These are phyloP conservation scores for Candida yuanshanica DNA, from an alignment of 805 yeast genomes.

Conservation along the genomic window DNA sequence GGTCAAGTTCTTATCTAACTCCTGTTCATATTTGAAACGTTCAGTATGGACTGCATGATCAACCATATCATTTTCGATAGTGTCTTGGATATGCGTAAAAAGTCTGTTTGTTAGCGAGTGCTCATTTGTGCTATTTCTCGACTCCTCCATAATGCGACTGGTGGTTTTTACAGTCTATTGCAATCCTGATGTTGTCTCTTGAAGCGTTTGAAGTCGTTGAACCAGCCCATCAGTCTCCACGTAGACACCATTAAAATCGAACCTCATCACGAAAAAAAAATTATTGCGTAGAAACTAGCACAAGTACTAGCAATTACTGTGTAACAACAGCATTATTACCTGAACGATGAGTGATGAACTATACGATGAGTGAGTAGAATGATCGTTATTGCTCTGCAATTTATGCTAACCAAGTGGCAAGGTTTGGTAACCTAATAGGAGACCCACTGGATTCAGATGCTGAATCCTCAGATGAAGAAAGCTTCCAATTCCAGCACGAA, in stretches of 20 bases:
- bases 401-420: slow-evolving; percentile 1
- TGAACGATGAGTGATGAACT: slow-evolving; percentile 42
- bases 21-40: slow-evolving; percentile 70
- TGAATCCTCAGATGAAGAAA: slow-evolving; percentile 25
- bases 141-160: too few relatives aligned
- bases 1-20: slow-evolving; percentile 60
- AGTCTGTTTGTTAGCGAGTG: slow-evolving; percentile 11
- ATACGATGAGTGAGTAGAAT: slow-evolving; percentile 60
- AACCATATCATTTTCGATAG: slow-evolving; percentile 22
- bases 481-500: slow-evolving; percentile 12
- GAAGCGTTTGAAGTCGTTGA: too few relatives aligned
- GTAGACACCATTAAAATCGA: too few relatives aligned
- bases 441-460: slow-evolving; percentile 44
- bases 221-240: too few relatives aligned
- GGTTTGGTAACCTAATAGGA: slow-evolving; percentile 64
- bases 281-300: too few relatives aligned
- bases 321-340: too few relatives aligned
- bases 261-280: neutral
- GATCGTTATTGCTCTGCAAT: neutral
- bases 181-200: neutral
- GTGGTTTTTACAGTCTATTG: too few relatives aligned
- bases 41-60: slow-evolving; percentile 43
- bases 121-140: slow-evolving; percentile 1
- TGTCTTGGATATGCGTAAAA: slow-evolving; percentile 15
- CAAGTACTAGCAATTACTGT: too few relatives aligned